Evolutionary conservation across 352 stramenopile species (phyloP).

Genomic region (Phytophthora cajani): DNA sequence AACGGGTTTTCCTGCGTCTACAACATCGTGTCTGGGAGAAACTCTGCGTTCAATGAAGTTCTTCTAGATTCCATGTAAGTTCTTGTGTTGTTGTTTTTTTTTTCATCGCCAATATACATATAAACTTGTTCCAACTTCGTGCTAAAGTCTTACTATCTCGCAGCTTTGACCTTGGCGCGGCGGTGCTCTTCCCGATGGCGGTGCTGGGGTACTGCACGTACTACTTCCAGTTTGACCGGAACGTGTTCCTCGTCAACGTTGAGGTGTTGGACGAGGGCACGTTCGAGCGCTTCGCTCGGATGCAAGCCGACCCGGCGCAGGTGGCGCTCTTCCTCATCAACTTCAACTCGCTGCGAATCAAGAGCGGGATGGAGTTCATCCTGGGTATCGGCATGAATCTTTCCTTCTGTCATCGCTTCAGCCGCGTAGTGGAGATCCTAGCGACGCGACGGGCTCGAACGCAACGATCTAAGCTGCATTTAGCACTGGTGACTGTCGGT

Average conservation of each 20-base stretch:
- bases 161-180: slow-evolving; percentile 42
- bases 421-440: slow-evolving; percentile 28
- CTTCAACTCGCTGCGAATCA: slow-evolving; percentile 41
- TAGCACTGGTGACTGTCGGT: slow-evolving; percentile 3
- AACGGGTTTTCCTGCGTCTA: slow-evolving; percentile 32
- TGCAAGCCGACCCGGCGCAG: slow-evolving; percentile 34
- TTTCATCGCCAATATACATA: no score
- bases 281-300: slow-evolving; percentile 38
- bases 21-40: slow-evolving; percentile 22
- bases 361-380: slow-evolving; percentile 26
- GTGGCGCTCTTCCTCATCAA: slow-evolving; percentile 32
- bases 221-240: slow-evolving; percentile 38
- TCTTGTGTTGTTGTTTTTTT: no score
- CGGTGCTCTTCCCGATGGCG: slow-evolving; percentile 35
- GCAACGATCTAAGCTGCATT: neutral
- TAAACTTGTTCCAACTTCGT: no score
- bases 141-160: neutral
- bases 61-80: slow-evolving; percentile 37
- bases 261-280: slow-evolving; percentile 21
- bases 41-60: slow-evolving; percentile 39
- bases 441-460: slow-evolving; percentile 6
- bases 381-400: slow-evolving; percentile 41
- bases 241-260: slow-evolving; percentile 24
- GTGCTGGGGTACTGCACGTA: slow-evolving; percentile 27
- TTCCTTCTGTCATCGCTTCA: slow-evolving; percentile 45